A percentile compares a stretch with the other conserved stretches of the same genome.
Evolutionary conservation across 768 basidiomycete genomes (phyloP).

Genomic region (Leccinum arenicola): DNA sequence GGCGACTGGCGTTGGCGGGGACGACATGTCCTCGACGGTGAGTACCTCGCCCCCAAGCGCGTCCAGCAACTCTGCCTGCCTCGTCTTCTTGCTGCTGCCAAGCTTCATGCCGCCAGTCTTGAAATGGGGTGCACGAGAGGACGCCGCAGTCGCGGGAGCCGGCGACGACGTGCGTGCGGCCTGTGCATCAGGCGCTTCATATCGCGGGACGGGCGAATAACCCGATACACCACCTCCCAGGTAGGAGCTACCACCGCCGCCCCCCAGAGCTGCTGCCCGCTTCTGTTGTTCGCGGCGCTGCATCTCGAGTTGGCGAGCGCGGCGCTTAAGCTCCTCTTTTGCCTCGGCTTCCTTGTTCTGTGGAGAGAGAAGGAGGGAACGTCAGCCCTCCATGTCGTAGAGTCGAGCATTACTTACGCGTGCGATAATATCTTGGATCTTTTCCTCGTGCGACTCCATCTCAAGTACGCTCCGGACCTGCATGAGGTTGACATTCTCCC

Average conservation of each 20-base stretch:
- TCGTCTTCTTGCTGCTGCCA: constrained; percentile 88
- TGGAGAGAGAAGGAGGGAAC: background rate
- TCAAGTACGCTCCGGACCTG: constrained; percentile 78
- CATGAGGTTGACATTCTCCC: constrained; percentile 74
- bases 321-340: constrained; percentile 97
- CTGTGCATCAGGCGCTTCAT: constrained; percentile 60
- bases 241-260: constrained; percentile 48
- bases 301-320: constrained; percentile 97
- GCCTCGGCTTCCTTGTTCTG: constrained; percentile 99
- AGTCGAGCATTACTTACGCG: constrained; percentile 50
- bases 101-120: constrained; percentile 97
- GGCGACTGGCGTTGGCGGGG: constrained; percentile 47
- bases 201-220: constrained; percentile 71
- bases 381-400: background rate
- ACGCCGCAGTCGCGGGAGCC: constrained; percentile 36
- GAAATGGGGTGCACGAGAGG: constrained; percentile 75
- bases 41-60: constrained; percentile 79
- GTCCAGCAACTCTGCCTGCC: constrained; percentile 84
- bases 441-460: constrained; percentile 92
- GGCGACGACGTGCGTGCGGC: constrained; percentile 42
- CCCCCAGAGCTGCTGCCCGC: constrained; percentile 53
- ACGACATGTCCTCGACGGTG: constrained; percentile 49
- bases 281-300: constrained; percentile 93
- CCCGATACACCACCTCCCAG: constrained; percentile 67
- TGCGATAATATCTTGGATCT: constrained; percentile 97